phyloP scores from a whole-genome alignment of 495 filamentous ascomycete genomes.

The Trichoderma asperelloides region DNA sequence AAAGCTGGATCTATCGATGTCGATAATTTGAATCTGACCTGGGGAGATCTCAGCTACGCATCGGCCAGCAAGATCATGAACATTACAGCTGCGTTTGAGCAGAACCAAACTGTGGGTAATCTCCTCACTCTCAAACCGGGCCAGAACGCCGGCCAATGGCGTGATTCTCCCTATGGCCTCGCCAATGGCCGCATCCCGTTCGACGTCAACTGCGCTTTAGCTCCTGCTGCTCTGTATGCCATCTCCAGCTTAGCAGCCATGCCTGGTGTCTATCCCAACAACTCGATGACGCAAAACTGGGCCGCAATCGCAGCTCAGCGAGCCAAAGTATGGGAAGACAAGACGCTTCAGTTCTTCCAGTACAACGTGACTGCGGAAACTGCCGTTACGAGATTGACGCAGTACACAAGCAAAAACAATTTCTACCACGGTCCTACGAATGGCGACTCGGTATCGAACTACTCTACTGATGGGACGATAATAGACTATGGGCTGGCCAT shows the following conservation, averaged over 20 bases:
- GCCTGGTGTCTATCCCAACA: conserved; percentile 40
- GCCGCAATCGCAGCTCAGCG: conserved; percentile 33
- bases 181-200: conserved; percentile 56
- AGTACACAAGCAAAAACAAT: conserved; percentile 33
- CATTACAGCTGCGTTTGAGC: conserved; percentile 41
- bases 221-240: conserved; percentile 50
- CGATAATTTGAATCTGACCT: conserved; percentile 42
- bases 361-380: conserved; percentile 33
- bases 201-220: conserved; percentile 57
- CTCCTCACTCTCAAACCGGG: conserved; percentile 47
- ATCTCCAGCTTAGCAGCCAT: conserved; percentile 41
- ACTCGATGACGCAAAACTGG: conserved; percentile 34
- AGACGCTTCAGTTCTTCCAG: conserved; percentile 50
- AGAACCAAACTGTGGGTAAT: conserved; percentile 40
- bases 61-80: conserved; percentile 51
- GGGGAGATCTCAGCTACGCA: conserved; percentile 39
- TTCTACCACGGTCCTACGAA: conserved; percentile 21
- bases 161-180: conserved; percentile 51
- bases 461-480: conserved; percentile 36
- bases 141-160: conserved; percentile 54
- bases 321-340: conserved; percentile 55
- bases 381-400: conserved; percentile 36
- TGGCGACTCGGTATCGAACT: conserved; percentile 11
- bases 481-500: conserved; percentile 48
- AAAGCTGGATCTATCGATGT: conserved; percentile 33